These are phyloP conservation scores for Penicillium sp. DNA, from an alignment of 2,329 filamentous ascomycete species.

Conservation along the genomic window DNA sequence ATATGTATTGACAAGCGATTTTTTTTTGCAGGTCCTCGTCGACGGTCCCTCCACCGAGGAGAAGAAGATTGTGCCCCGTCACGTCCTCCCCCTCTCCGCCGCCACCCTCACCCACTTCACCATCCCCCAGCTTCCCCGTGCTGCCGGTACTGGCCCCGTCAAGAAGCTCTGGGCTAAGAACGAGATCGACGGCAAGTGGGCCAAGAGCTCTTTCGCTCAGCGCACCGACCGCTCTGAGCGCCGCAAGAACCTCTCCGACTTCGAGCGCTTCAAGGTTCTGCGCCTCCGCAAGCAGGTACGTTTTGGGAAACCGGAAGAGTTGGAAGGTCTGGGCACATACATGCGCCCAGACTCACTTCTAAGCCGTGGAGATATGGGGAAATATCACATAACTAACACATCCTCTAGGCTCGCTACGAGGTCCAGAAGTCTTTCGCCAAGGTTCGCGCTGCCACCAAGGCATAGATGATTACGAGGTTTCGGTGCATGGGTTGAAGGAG, in stretches of 20 bases:
- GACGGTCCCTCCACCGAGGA: conserved; percentile 87
- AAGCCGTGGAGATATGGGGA: neutral
- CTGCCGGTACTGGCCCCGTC: conserved; percentile 77
- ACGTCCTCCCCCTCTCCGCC: conserved; percentile 78
- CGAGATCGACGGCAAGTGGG: conserved; percentile 92
- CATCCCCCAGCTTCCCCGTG: conserved; percentile 82
- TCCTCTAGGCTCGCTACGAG: conserved; percentile 76
- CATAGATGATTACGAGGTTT: conserved; percentile 42
- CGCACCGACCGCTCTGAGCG: conserved; percentile 81
- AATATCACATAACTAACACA: conserved; percentile 10
- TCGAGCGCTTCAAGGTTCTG: conserved; percentile 99
- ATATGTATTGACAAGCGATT: conserved; percentile 22
- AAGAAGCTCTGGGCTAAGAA: conserved; percentile 88
- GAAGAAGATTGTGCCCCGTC: conserved; percentile 79
- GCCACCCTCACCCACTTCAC: conserved; percentile 87
- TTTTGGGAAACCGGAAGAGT: conserved; percentile 22
- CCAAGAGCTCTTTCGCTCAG: conserved; percentile 90
- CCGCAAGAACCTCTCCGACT: conserved; percentile 92
- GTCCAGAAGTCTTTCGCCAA: conserved; percentile 95
- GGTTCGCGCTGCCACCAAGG: conserved; percentile 79
- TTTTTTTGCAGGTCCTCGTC: conserved; percentile 75
- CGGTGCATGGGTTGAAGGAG: conserved; percentile 47
- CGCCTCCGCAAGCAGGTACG: conserved; percentile 97
- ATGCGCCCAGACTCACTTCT: conserved; percentile 2
- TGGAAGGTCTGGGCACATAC: neutral